phyloP scores from a whole-genome alignment of 805 yeast species.

The Schwanniomyces sp. region DNA sequence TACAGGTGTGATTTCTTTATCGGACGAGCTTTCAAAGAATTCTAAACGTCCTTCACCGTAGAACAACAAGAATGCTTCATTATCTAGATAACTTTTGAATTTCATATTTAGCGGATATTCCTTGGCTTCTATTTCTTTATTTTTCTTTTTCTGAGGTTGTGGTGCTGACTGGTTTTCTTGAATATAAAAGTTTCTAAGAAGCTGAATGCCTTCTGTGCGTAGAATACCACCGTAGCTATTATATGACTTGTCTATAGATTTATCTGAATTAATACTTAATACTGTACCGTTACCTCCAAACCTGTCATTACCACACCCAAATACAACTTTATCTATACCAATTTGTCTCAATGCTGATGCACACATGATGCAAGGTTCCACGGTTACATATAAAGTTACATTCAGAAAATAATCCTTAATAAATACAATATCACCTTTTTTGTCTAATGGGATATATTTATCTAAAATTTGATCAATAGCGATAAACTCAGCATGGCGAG shows the following conservation, averaged over 20 bases:
- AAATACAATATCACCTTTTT: constrained; percentile 10
- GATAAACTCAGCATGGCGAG: constrained; percentile 88
- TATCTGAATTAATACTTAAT: constrained; percentile 41
- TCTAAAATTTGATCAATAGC: constrained; percentile 55
- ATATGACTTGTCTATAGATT: constrained; percentile 36
- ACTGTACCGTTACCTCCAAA: constrained; percentile 98
- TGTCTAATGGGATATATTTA: constrained; percentile 18
- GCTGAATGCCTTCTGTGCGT: constrained; percentile 77
- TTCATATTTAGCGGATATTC: constrained; percentile 58
- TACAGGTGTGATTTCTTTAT: constrained; percentile 26
- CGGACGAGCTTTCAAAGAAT: constrained; percentile 7
- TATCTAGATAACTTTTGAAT: constrained; percentile 53
- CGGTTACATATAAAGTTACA: constrained; percentile 83
- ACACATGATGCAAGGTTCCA: constrained; percentile 98
- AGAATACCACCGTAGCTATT: constrained; percentile 72
- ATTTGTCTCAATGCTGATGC: constrained; percentile 87
- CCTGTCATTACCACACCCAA: constrained; percentile 92
- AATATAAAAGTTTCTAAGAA: constrained; percentile 80
- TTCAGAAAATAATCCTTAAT: constrained; percentile 45
- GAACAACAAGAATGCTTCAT: constrained; percentile 47
- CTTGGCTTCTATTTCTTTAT: constrained; percentile 55
- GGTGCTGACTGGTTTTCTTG: constrained; percentile 88
- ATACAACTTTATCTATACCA: constrained; percentile 69
- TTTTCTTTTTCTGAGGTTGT: constrained; percentile 69
- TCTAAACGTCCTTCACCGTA: constrained; percentile 39